Evolutionary conservation across 2,329 filamentous ascomycete species (phyloP).

Genomic region (Botryotinia globosa): DNA sequence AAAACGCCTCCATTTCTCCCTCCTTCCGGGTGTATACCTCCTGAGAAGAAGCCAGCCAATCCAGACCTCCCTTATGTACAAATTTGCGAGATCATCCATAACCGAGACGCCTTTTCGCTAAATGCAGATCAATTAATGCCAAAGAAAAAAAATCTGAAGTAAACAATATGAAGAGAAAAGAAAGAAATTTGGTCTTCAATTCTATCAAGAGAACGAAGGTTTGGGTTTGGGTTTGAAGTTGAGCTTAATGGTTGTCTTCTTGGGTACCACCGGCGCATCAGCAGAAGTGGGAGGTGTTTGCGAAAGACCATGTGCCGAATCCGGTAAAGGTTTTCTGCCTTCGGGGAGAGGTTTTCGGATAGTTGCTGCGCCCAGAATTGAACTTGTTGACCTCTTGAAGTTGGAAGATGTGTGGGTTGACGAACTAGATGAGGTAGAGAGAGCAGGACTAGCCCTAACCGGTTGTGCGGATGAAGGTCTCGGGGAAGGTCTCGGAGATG

Average conservation of each 20-base stretch:
- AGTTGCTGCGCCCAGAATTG: not conserved
- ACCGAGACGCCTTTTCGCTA: conserved; percentile 33
- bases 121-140: conserved; percentile 27
- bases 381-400: not conserved
- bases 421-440: conserved; percentile 23
- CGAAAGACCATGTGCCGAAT: conserved; percentile 10
- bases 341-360: conserved; percentile 28
- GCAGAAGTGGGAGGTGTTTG: not conserved
- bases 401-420: conserved; percentile 15
- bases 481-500: conserved; percentile 23
- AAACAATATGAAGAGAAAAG: not conserved
- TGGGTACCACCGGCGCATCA: not conserved
- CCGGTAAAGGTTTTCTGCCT: conserved; percentile 24
- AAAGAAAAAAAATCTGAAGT: not conserved
- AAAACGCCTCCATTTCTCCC: not conserved
- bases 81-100: conserved; percentile 14
- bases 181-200: not conserved
- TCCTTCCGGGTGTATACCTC: not conserved
- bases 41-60: not conserved
- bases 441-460: conserved; percentile 21
- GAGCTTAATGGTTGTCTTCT: conserved; percentile 18
- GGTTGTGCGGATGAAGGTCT: conserved; percentile 25
- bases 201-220: conserved; percentile 9
- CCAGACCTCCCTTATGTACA: not conserved
- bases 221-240: conserved; percentile 24